Evolutionary conservation across 202 grass and related monocot species (phyloP).

Genomic region (Bolboschoenoplectus hybrid): DNA sequence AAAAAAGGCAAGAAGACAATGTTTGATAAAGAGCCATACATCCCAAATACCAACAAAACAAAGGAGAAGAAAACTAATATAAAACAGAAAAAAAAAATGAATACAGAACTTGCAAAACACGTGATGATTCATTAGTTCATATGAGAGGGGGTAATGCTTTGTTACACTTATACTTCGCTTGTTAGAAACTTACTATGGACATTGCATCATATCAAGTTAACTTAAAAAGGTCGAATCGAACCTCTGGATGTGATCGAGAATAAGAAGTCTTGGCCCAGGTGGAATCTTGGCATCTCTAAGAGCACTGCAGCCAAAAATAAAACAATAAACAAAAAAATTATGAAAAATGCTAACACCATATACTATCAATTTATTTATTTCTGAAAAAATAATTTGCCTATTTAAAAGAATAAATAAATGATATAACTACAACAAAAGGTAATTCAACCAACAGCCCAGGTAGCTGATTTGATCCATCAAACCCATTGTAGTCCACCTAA

Average conservation of each 20-base stretch:
- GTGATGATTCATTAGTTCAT: slow-evolving; percentile 8
- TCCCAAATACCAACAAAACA: background rate
- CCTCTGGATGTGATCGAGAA: slow-evolving; percentile 95
- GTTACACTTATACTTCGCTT: background rate
- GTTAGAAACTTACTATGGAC: background rate
- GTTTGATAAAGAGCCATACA: background rate
- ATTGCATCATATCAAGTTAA: background rate
- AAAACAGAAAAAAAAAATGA: background rate
- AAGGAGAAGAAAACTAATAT: background rate
- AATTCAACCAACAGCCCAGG: background rate
- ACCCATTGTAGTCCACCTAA: background rate
- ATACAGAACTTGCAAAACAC: slow-evolving; percentile 1
- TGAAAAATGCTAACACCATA: background rate
- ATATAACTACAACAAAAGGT: background rate
- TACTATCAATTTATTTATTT: background rate
- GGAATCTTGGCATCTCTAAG: slow-evolving; percentile 98
- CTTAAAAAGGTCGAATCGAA: slow-evolving; percentile 30
- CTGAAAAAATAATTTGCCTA: slow-evolving; percentile 5
- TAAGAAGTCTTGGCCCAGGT: slow-evolving; percentile 92
- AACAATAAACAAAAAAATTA: background rate
- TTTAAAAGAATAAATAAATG: slow-evolving; percentile 1
- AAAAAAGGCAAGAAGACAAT: slow-evolving; percentile 9
- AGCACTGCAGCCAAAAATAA: slow-evolving; percentile 54
- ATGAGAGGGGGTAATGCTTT: background rate
- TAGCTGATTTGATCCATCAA: background rate